These are phyloP conservation scores for Lunularia cruciata DNA, from an alignment of 225 moss, liverwort and hornwort genomes.

Conservation along the genomic window DNA sequence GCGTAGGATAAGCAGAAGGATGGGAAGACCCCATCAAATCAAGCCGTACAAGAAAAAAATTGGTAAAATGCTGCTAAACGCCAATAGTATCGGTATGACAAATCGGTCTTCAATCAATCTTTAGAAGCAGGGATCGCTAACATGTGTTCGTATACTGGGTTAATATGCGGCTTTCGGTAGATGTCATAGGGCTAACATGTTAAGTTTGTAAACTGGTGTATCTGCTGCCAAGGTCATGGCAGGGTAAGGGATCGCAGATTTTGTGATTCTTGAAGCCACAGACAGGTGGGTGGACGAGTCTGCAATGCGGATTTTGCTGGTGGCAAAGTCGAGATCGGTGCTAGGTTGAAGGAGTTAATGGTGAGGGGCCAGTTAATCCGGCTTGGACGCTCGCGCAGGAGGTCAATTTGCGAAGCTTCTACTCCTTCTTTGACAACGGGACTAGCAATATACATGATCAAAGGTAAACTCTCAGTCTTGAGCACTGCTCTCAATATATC, in stretches of 20 bases:
- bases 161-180: too few relatives aligned
- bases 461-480: not conserved
- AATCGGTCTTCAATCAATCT: too few relatives aligned
- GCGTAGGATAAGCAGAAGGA: too few relatives aligned
- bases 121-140: too few relatives aligned
- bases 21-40: too few relatives aligned
- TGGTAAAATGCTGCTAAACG: too few relatives aligned
- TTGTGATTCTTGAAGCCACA: slow-evolving; percentile 46
- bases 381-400: slow-evolving; percentile 47
- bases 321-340: slow-evolving; percentile 46
- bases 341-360: slow-evolving; percentile 61
- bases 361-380: slow-evolving; percentile 39
- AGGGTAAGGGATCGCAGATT: slow-evolving; percentile 36
- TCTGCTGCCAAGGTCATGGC: slow-evolving; percentile 48
- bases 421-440: slow-evolving; percentile 32
- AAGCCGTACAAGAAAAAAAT: too few relatives aligned
- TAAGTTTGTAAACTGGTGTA: too few relatives aligned
- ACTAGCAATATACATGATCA: slow-evolving; percentile 46
- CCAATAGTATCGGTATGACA: too few relatives aligned
- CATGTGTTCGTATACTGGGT: too few relatives aligned
- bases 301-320: slow-evolving; percentile 36
- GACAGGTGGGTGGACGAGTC: slow-evolving; percentile 53
- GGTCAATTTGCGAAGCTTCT: slow-evolving; percentile 32
- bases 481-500: not conserved
- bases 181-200: too few relatives aligned